A percentile compares a stretch with the other conserved stretches of the same genome.
phyloP scores from a whole-genome alignment of 2,329 filamentous ascomycete genomes.

The Aureobasidium sp. region DNA sequence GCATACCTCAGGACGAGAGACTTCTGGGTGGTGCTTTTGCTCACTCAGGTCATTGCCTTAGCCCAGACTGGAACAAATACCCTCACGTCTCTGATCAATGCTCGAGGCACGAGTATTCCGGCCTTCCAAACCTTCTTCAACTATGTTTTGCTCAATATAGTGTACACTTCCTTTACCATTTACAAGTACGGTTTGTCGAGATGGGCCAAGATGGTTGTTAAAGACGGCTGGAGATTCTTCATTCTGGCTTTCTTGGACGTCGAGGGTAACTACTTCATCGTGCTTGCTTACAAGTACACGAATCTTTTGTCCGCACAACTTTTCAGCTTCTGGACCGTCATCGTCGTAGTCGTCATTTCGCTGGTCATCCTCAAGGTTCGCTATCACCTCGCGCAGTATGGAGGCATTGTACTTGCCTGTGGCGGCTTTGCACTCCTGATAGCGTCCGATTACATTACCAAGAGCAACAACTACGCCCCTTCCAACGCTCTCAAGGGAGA shows the following conservation, averaged over 20 bases:
- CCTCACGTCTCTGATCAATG: constrained; percentile 67
- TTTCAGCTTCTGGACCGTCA: constrained; percentile 98
- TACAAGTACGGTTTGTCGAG: constrained; percentile 70
- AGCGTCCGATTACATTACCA: constrained; percentile 75
- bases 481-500: constrained; percentile 76
- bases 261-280: constrained; percentile 95
- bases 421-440: constrained; percentile 85
- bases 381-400: constrained; percentile 79
- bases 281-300: constrained; percentile 86
- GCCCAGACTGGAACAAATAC: constrained; percentile 93
- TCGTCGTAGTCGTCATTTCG: constrained; percentile 79
- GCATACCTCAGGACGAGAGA: constrained; percentile 75
- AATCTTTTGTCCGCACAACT: constrained; percentile 89
- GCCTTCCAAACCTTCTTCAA: constrained; percentile 96
- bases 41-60: constrained; percentile 76
- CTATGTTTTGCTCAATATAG: constrained; percentile 73
- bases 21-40: constrained; percentile 75
- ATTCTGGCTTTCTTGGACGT: constrained; percentile 91
- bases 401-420: constrained; percentile 83
- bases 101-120: constrained; percentile 69
- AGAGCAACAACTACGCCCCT: constrained; percentile 58
- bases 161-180: constrained; percentile 76
- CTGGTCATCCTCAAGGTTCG: constrained; percentile 78
- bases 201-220: constrained; percentile 56
- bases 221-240: constrained; percentile 87